Base-by-base conservation (phyloP, 805 yeast genomes). In the Alloascoidea africana region DNA sequence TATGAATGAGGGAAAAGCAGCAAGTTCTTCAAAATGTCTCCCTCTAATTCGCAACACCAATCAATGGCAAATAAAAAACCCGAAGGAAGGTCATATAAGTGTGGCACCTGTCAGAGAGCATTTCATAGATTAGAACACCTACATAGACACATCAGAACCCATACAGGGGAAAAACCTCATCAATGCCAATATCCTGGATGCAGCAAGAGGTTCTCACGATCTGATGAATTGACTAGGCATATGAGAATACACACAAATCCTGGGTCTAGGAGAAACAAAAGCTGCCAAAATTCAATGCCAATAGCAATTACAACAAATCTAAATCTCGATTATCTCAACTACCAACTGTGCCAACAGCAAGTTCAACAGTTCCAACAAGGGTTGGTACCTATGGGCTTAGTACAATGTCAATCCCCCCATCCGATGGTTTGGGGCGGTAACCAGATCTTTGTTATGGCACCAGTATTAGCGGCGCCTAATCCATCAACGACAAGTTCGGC, bases 91-190 rank as follows among this genome's bases (percentile, higher is more conserved):
- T n/a, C n/a, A n/a, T n/a, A n/a, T n/a, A n/a, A n/a, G n/a, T n/a
- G n/a, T n/a, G n/a, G n/a, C n/a, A n/a, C n/a, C n/a, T n/a, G n/a
- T n/a, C n/a, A n/a, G n/a, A n/a, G n/a, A n/a, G n/a, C n/a, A n/a
- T n/a, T n/a, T n/a, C n/a, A n/a, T n/a, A n/a, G n/a, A n/a, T n/a
- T n/a, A n/a, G n/a, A n/a, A n/a, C n/a, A n/a, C n/a, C n/a, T n/a
- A n/a, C n/a, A n/a, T n/a, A n/a, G n/a, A n/a, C n/a, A 85, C 54
- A 79, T 86, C 46, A 65, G 95, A 41, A 85, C 94, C 6, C 95
- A 85, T 59, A 85, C 96, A 0, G 96, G 96, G 36, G 94, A 85
- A 54, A 82, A 84, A 54, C 94, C 95, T 2, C 91, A 82, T 52
- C 76, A 73, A 36, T 85, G 96, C 57, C 69, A 75, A 14, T 84